These are phyloP conservation scores for Coemansia sp. DNA, from an alignment of 192 early-diverging fungal genomes.

Conservation along the genomic window DNA sequence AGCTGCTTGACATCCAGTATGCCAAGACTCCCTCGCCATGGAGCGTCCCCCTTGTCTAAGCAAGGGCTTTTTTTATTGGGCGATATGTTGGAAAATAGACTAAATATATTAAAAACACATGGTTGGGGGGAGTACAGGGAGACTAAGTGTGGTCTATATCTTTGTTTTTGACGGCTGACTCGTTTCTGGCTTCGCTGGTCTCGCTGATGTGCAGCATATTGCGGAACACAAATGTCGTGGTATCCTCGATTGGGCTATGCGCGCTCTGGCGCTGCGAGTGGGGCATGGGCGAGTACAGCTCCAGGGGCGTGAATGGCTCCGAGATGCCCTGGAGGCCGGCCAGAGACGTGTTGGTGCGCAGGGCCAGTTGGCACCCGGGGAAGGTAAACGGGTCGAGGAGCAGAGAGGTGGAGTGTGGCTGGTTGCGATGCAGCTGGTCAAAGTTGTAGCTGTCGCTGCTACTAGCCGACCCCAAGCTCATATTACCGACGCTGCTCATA, in stretches of 20 bases:
- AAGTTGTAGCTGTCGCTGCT: background rate
- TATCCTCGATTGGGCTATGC: background rate
- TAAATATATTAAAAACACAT: background rate
- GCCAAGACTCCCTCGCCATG: slow-evolving; percentile 62
- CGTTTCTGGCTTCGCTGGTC: background rate
- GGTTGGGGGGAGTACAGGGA: background rate
- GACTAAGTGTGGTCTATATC: background rate
- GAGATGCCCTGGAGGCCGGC: background rate
- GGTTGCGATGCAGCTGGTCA: background rate
- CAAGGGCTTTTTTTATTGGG: background rate
- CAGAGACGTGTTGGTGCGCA: background rate
- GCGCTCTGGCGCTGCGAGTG: background rate
- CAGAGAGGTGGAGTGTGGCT: background rate
- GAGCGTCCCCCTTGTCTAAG: slow-evolving; percentile 24
- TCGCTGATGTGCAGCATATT: background rate
- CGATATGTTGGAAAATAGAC: background rate
- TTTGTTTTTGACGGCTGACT: background rate
- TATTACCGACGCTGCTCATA: background rate
- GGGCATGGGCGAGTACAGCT: background rate
- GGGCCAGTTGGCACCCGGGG: background rate
- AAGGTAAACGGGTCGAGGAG: background rate
- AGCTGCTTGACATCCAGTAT: slow-evolving; percentile 94
- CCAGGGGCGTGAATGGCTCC: background rate
- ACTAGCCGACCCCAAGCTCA: background rate
- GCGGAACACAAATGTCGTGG: background rate